Base-by-base conservation (phyloP, 106 monocot species). In the Triglochin maritima region DNA sequence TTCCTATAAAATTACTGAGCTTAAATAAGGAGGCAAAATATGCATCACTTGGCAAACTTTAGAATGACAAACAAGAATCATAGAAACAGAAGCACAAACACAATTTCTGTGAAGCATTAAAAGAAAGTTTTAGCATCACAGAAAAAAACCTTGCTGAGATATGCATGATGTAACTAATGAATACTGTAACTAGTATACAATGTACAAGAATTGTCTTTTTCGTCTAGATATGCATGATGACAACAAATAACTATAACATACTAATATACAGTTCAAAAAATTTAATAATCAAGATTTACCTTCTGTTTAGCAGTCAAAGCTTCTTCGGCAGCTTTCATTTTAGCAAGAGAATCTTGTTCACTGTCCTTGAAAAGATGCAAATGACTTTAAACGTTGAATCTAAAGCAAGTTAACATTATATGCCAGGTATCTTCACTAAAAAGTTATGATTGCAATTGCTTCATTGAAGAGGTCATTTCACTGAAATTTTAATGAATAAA, bases 291-390 rank as follows among this genome's bases (percentile, higher is more conserved):
- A 29, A 29, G 29, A 14, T 66, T 46, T 79, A 79, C 81, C 79
- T 86, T 86, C 13, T 85, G 72, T 59, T 86, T 86, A 49, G 66
- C 76, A 70, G 70, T 77, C 2, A 86, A 69, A 4, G 70, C 76
- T 45, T 82, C 81, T 57, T 81, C 81, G 63, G 79, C 73, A 74
- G 73, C 81, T 44, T 82, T 81, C 81, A 82, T 86, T 56, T 48
- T 86, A 51, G 81, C 72, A 66, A 86, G 16, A 63, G 85, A 73
- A 70, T 86, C 81, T 65, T 74, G 15, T 62, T 75, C 75, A 54
- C 46, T 58, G 56, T 76, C 71, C 65, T 81, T 85, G 69, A 60
- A 29, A 7, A 75, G 29, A 29, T 29, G 29, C 29, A 29, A 29
- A 29, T 29, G 29, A 29, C 29, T 29, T 29, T 29, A 29, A 29